phyloP scores from a whole-genome alignment of 2,329 filamentous ascomycete species.

The Apiospora marii region DNA sequence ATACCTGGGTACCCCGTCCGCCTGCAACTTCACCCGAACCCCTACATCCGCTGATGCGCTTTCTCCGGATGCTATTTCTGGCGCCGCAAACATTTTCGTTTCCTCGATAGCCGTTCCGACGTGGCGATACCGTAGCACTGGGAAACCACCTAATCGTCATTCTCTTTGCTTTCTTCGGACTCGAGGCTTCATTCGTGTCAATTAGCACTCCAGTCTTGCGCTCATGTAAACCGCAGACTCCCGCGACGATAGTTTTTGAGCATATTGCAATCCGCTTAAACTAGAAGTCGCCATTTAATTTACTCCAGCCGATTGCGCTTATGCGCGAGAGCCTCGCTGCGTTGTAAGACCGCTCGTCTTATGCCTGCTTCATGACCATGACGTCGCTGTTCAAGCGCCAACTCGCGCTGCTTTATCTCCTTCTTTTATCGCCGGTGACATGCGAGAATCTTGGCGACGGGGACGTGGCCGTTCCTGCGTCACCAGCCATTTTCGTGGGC shows the following conservation, averaged over 20 bases:
- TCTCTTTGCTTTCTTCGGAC: background rate
- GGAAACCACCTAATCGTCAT: background rate
- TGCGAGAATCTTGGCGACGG: background rate
- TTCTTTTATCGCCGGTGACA: background rate
- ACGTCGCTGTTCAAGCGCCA: slow-evolving; percentile 18
- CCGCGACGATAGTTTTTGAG: background rate
- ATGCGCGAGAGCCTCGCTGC: background rate
- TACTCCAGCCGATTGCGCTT: background rate
- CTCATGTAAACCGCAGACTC: background rate
- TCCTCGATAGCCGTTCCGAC: slow-evolving; percentile 10
- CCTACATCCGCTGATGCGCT: background rate
- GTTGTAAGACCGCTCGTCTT: background rate
- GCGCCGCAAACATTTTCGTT: slow-evolving; percentile 3
- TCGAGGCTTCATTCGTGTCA: background rate
- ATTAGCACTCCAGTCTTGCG: background rate
- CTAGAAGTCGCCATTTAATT: background rate
- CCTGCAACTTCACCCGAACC: slow-evolving; percentile 14
- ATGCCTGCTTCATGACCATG: background rate
- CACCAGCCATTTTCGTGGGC: background rate
- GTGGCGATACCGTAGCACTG: slow-evolving; percentile 1
- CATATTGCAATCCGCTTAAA: background rate
- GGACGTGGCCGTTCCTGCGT: slow-evolving; percentile 11
- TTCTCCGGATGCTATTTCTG: background rate
- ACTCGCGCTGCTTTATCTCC: background rate
- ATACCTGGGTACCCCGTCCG: background rate